phyloP scores from a whole-genome alignment of 2,329 filamentous ascomycete species.

The Tolypocladium inflatum region DNA sequence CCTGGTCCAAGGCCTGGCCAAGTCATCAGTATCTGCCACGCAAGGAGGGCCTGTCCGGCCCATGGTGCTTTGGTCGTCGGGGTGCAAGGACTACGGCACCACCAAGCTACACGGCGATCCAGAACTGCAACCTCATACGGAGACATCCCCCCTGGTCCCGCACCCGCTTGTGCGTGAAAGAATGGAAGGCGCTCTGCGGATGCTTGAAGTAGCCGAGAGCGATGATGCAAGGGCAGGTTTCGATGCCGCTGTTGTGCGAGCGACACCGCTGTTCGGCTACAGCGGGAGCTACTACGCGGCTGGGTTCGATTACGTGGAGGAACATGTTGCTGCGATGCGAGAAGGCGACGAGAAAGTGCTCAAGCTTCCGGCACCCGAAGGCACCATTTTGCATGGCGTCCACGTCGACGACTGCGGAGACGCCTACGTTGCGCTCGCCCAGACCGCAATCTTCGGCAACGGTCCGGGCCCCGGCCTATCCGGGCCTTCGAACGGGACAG shows the following conservation, averaged over 20 bases:
- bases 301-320: not conserved
- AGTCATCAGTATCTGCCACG: not conserved
- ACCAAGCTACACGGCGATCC: not conserved
- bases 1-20: not conserved
- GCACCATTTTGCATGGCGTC: not conserved
- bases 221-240: not conserved
- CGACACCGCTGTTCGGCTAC: not conserved
- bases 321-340: not conserved
- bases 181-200: not conserved
- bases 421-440: not conserved
- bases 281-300: not conserved
- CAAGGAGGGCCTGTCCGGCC: not conserved
- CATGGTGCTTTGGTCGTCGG: not conserved
- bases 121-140: not conserved
- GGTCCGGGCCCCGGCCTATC: not conserved
- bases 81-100: not conserved
- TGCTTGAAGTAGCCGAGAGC: not conserved
- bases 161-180: not conserved
- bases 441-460: not conserved
- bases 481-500: not conserved
- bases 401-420: not conserved
- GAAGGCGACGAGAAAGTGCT: not conserved
- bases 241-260: not conserved
- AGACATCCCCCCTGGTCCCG: not conserved
- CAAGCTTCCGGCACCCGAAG: not conserved